Evolutionary conservation across 1,284 basidiomycete species (phyloP).

Genomic region (Retiboletus flavoniger): DNA sequence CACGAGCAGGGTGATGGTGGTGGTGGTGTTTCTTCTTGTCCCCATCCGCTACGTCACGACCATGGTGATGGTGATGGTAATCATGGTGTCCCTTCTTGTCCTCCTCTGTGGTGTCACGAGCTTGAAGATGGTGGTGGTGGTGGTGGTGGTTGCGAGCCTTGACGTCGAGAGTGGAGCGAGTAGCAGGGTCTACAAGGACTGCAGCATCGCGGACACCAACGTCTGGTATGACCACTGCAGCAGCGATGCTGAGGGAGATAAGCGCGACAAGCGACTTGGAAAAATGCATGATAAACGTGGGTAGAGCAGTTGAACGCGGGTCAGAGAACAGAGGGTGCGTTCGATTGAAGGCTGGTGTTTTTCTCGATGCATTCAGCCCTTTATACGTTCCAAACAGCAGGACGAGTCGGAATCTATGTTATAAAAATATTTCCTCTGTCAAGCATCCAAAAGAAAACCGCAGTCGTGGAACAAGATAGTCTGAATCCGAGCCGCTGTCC

Average conservation of each 20-base stretch:
- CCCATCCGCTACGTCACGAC: background rate
- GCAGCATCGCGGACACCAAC: background rate
- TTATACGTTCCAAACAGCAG: slow-evolving; percentile 3
- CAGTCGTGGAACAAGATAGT: background rate
- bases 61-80: background rate
- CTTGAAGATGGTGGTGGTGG: no score
- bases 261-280: slow-evolving; percentile 15
- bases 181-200: background rate
- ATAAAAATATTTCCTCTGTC: slow-evolving; percentile 3
- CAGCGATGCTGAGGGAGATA: slow-evolving; percentile 7
- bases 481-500: no score
- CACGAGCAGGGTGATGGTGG: no score
- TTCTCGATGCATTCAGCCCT: background rate
- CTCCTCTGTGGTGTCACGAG: background rate
- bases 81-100: background rate
- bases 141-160: background rate
- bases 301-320: background rate
- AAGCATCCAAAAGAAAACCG: background rate
- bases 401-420: background rate
- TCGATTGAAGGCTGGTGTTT: background rate
- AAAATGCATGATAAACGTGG: slow-evolving; percentile 11
- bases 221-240: slow-evolving; percentile 7
- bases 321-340: background rate
- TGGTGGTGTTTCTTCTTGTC: no score
- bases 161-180: background rate